Base-by-base conservation (phyloP, 2,329 filamentous ascomycete genomes). In the Shiraia sp. region DNA sequence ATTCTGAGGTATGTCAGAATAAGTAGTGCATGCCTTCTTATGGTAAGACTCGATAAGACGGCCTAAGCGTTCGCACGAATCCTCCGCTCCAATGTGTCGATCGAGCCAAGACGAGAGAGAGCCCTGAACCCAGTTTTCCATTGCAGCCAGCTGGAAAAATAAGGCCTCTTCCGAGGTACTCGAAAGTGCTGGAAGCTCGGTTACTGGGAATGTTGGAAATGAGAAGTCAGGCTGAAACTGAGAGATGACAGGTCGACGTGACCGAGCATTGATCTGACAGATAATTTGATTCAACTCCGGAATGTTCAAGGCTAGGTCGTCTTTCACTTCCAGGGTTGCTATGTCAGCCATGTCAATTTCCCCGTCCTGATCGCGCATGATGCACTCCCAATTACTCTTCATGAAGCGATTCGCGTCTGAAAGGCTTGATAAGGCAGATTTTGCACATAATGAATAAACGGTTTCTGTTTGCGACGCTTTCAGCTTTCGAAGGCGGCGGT, bases 121-220 rank as follows among this genome's bases (percentile, higher is more conserved):
- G 0, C 46, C 16, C 2, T 61, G 55, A 3, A 79, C 72, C 80
- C 79, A 82, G 0, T 34, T 23, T 49, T 83, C 80, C 12, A 81
- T 65, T 4, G 63, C 66, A 6, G 0, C 80, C 78, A 7, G 74
- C 56, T 0, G 75, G 72, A 7, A 84, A 9, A 26, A 24, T 13
- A 3, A 49, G 23, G 55, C 36, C 25, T 62, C 54, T 9, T 14
- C 27, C 8, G 27, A 29, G 8, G n/a, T 14, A 14, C 27, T 12
- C n/a, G 15, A 29, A 14, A 13, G 4, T n/a, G 27, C 3, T 7
- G 27, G 27, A n/a, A 29, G 5, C 15, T 29, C 8, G 15, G 13
- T 3, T 14, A 13, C 27, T 6, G 27, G 15, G 8, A 29, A 29
- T 29, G 15, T 14, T 6, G 10, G 27, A 29, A 3, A 29, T 29